phyloP scores from a whole-genome alignment of 2,329 filamentous ascomycete species.

The Pseudocercospora fuligena region DNA sequence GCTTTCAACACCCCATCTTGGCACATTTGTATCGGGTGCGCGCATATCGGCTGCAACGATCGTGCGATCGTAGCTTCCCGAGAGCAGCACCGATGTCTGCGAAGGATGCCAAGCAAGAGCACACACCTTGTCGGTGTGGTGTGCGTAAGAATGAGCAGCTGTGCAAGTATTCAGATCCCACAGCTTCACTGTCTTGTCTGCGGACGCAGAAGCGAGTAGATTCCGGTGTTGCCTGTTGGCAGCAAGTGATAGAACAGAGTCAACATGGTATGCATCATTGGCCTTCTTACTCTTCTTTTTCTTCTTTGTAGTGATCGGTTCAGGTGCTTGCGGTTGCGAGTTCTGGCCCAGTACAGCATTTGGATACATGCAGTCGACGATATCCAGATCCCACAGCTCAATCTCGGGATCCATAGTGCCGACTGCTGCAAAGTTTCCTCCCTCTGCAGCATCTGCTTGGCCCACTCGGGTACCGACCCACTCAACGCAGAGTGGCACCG shows the following conservation, averaged over 20 bases:
- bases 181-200: constrained; percentile 95
- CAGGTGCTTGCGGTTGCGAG: constrained; percentile 30
- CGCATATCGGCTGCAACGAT: constrained; percentile 96
- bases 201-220: constrained; percentile 89
- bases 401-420: constrained; percentile 99
- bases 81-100: constrained; percentile 86
- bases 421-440: constrained; percentile 90
- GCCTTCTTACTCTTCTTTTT: constrained; percentile 88
- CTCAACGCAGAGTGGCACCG: constrained; percentile 92
- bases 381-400: constrained; percentile 96
- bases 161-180: constrained; percentile 94
- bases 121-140: constrained; percentile 98
- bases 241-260: constrained; percentile 87
- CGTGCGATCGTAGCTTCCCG: constrained; percentile 92
- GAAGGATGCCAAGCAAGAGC: constrained; percentile 89
- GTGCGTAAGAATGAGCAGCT: constrained; percentile 92
- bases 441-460: constrained; percentile 64
- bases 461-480: constrained; percentile 94
- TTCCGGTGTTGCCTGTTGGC: constrained; percentile 94
- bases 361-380: constrained; percentile 96
- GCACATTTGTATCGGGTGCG: constrained; percentile 78
- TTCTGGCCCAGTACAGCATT: constrained; percentile 87
- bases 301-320: constrained; percentile 72
- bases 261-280: constrained; percentile 91
- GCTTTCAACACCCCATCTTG: constrained; percentile 91